Base-by-base conservation (phyloP, 1,139 yeast species). In the Taphrina pruni region DNA sequence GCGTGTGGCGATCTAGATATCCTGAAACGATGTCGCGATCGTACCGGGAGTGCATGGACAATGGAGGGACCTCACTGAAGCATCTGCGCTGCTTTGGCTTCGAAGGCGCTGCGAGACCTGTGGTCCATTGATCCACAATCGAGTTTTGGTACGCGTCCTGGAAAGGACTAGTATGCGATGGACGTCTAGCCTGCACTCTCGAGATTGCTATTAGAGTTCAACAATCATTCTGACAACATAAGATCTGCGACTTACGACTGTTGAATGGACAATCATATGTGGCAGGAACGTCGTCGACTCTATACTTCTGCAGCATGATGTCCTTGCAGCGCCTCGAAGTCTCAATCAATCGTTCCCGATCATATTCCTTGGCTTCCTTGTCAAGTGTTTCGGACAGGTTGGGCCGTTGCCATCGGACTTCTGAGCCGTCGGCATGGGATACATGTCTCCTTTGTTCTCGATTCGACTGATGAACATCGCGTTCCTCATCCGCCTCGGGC, bases 261-360 rank as follows among this genome's bases (percentile, higher is more conserved):
- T 54, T 54, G 58, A 35, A 54, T 1, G 58, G 58, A 36, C 58
- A 54, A 17, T 54, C 43, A 54, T 54, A 35, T 54, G 39, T 36
- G 43, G 58, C 58, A 14, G 41, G 58, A 54, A 38, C 14, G 21
- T 54, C 43, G 4, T 20, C 43, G 20, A 54, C 43, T 12, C 58
- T 20, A 17, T 54, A 35, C 21, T 35, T 35, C 58, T 54, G 58
- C 20, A 54, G 21, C 58, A 54, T 54, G 43, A 54, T 41, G 35
- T 54, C 58, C 12, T 36, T 35, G 21, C 58, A 54, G 21, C 58
- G 41, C 21, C 58, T 35, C 43, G 58, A 54, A 35, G 9, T 54
- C 1, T 35, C 35, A 20, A 35, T 35, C 43, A 54, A 21, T 8
- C 41, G 26, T 26, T 54, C 58, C 12, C 58, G 41, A 8, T 20